phyloP scores from a whole-genome alignment of 2,329 filamentous ascomycete genomes.

The Simplicillium aogashimaense region DNA sequence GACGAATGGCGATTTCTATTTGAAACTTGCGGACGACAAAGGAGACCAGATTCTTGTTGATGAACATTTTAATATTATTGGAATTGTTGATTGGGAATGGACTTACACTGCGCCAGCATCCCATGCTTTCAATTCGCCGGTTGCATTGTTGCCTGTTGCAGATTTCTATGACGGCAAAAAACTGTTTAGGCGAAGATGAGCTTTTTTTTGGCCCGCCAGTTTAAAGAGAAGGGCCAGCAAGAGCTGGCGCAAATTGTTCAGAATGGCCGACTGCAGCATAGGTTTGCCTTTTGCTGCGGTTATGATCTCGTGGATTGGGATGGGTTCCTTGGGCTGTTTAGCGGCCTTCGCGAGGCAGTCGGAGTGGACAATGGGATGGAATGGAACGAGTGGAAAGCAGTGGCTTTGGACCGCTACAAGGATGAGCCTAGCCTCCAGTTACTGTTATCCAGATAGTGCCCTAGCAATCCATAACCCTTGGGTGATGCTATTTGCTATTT shows the following conservation, averaged over 20 bases:
- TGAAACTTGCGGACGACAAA: constrained; percentile 30
- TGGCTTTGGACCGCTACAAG: constrained; percentile 23
- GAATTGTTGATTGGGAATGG: constrained; percentile 3
- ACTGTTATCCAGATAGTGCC: constrained; percentile 7
- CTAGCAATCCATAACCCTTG: background rate
- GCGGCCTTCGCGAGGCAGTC: constrained; percentile 23
- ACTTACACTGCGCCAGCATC: background rate
- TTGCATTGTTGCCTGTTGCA: constrained; percentile 22
- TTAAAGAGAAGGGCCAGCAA: constrained; percentile 19
- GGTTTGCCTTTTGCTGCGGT: constrained; percentile 29
- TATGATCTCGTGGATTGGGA: constrained; percentile 31
- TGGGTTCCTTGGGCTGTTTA: constrained; percentile 29
- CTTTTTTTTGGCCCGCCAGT: constrained; percentile 18
- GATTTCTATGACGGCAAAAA: constrained; percentile 28
- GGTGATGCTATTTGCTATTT: background rate
- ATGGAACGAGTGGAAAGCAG: constrained; percentile 26
- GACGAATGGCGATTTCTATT: constrained; percentile 24
- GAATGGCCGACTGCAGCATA: constrained; percentile 26
- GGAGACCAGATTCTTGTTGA: constrained; percentile 1
- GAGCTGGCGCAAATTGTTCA: constrained; percentile 25
- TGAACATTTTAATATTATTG: background rate
- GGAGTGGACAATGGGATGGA: constrained; percentile 21
- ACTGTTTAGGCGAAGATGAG: constrained; percentile 25
- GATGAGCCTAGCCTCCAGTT: constrained; percentile 12
- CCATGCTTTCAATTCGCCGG: constrained; percentile 2